phyloP scores from a whole-genome alignment of 2,329 filamentous ascomycete species.

The Escovopsis sp. region DNA sequence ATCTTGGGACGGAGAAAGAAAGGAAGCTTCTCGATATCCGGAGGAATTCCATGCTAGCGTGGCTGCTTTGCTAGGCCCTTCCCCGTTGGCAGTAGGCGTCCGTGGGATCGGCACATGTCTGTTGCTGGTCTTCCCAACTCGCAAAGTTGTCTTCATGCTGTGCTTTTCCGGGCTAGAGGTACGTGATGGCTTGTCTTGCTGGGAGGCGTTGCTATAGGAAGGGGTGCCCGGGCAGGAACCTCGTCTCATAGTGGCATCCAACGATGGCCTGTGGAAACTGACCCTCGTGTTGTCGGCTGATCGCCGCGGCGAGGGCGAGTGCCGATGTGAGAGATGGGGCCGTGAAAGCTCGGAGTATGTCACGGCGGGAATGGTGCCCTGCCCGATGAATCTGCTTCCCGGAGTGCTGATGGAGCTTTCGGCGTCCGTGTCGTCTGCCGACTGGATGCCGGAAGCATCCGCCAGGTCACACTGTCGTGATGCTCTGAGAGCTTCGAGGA shows the following conservation, averaged over 20 bases:
- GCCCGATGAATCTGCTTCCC: conserved; percentile 52
- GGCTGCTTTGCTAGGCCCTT: conserved; percentile 48
- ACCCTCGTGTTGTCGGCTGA: conserved; percentile 33
- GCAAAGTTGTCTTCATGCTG: conserved; percentile 45
- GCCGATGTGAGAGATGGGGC: conserved; percentile 42
- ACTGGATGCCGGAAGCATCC: conserved; percentile 4
- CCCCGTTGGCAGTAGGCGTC: conserved; percentile 25
- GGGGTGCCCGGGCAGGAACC: conserved; percentile 14
- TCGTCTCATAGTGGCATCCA: conserved; percentile 6
- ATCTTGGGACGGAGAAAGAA: conserved; percentile 12
- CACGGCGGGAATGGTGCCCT: conserved; percentile 67
- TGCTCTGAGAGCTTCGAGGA: conserved; percentile 65
- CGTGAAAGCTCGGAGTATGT: conserved; percentile 70
- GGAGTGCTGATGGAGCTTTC: conserved; percentile 8
- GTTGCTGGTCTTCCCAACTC: conserved; percentile 31
- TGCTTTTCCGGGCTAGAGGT: conserved; percentile 46
- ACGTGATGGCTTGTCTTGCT: conserved; percentile 25
- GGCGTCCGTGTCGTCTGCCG: conserved; percentile 11
- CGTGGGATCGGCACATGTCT: conserved; percentile 26
- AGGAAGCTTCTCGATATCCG: conserved; percentile 22
- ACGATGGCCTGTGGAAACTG: conserved; percentile 14
- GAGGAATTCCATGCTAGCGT: conserved; percentile 44
- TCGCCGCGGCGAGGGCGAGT: conserved; percentile 36
- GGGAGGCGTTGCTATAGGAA: conserved; percentile 17
- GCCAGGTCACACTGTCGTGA: conserved; percentile 31